These are phyloP conservation scores for Westerdykella ornata DNA, from an alignment of 2,329 filamentous ascomycete species.

Conservation along the genomic window DNA sequence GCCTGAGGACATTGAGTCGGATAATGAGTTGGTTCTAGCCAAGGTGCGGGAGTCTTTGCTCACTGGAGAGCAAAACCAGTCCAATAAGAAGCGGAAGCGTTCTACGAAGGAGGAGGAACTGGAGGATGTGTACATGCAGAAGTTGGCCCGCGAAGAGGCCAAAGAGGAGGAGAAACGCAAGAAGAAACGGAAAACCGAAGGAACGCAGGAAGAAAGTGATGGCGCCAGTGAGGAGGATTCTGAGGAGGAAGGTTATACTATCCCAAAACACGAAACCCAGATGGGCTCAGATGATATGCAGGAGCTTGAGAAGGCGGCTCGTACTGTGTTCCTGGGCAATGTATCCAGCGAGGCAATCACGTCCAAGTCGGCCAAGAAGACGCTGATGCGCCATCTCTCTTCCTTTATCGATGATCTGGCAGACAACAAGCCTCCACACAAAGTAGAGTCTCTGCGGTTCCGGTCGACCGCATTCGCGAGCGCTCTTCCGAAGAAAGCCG, in stretches of 20 bases:
- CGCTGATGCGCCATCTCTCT: conserved; percentile 67
- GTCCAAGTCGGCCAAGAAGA: conserved; percentile 73
- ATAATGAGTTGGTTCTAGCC: conserved; percentile 21
- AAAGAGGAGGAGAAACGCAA: conserved; percentile 36
- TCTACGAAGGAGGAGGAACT: conserved; percentile 59
- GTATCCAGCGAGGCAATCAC: conserved; percentile 77
- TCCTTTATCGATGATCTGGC: conserved; percentile 58
- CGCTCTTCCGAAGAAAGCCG: conserved; percentile 84
- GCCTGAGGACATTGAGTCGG: conserved; percentile 16
- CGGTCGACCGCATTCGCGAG: conserved; percentile 82
- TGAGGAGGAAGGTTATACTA: conserved; percentile 48
- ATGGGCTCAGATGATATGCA: conserved; percentile 38
- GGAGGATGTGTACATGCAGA: conserved; percentile 63
- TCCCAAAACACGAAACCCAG: conserved; percentile 48
- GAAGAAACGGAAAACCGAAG: conserved; percentile 33
- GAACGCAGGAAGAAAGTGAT: conserved; percentile 22
- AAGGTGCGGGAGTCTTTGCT: conserved; percentile 21
- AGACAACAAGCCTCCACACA: conserved; percentile 51
- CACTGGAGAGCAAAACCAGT: conserved; percentile 24
- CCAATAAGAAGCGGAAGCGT: conserved; percentile 42
- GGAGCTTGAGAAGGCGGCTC: conserved; percentile 76
- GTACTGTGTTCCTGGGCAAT: conserved; percentile 90
- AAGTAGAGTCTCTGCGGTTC: conserved; percentile 87
- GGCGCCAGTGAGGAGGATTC: conserved; percentile 21
- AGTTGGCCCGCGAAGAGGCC: conserved; percentile 48